These are phyloP conservation scores for Fagus crenata DNA, from an alignment of 306 rosid species.

Conservation along the genomic window DNA sequence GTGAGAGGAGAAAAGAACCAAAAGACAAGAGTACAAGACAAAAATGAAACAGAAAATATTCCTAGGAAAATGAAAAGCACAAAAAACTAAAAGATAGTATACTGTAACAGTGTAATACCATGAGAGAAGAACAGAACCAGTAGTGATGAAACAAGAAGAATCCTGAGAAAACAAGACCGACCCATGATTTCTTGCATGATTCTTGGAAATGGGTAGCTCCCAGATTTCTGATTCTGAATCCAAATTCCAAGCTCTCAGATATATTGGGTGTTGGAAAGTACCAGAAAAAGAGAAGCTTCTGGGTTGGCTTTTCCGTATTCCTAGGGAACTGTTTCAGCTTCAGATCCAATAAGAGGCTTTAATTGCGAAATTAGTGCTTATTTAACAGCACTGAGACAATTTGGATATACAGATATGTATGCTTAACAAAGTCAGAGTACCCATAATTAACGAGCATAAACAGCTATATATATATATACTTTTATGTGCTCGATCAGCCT, in stretches of 20 bases:
- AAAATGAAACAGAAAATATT: neutral
- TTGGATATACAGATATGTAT: neutral
- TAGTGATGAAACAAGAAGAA: constrained; percentile 48
- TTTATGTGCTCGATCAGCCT: neutral
- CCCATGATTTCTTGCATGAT: constrained; percentile 41
- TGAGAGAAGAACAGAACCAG: constrained; percentile 49
- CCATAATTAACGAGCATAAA: neutral
- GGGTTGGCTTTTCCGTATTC: constrained; percentile 4
- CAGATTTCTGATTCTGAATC: constrained; percentile 12
- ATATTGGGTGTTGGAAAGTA: neutral
- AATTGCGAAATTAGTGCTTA: constrained; percentile 9
- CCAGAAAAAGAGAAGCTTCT: neutral
- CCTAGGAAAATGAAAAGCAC: too few species aligned
- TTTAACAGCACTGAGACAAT: neutral
- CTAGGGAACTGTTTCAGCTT: constrained; percentile 37
- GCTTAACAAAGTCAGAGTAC: neutral
- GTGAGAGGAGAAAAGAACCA: constrained; percentile 1
- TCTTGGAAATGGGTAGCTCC: constrained; percentile 33
- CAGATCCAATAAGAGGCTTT: constrained; percentile 40
- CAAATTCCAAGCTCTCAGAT: neutral
- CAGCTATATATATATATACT: too few species aligned
- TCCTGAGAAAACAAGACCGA: constrained; percentile 39
- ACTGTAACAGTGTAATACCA: constrained; percentile 34
- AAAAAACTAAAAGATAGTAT: neutral
- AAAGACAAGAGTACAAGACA: too few species aligned